Evolutionary conservation across 2,329 filamentous ascomycete species (phyloP), one percentile per base, ranked within the genome.

Genomic region (Stachybotrys chlorohalonatus): DNA sequence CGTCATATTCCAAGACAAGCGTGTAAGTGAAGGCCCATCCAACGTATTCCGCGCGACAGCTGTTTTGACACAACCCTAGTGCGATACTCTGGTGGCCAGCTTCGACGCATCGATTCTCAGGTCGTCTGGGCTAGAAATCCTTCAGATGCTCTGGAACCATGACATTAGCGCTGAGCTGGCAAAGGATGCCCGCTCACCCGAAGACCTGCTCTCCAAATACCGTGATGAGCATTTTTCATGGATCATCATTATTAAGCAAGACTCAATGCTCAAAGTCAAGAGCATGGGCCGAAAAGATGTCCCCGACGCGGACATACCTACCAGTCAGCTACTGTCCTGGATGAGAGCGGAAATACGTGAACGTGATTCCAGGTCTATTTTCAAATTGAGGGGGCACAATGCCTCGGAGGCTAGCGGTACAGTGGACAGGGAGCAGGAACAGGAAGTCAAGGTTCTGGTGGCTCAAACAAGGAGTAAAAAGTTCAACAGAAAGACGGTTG

Each of bases 141-240:
- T 96, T 8, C 84, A 87, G 55, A 82, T 81, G 31, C 79, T 99
- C 4, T 97, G 94, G 86, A 78, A 83, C 1, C 83, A 90, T 63
- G 87, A 89, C 55, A 89, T 97, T 66, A 93, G 86, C 57, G 90
- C 93, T 6, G 94, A 99, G 72, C 78, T 99, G 32, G 90, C 91
- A 6, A 82, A 85, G 31, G 89, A 95, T 65, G 82, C 88, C 1
- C 81, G 86, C 16, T 90, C 87, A 0, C 80, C 88, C 0, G 90
- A 96, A 74, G 89, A 94, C 58, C 75, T 96, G 11, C 76, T 90
- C 13, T 82, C 85, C 31, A 85, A 85, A 64, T 87, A 95, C 64
- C 80, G 87, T 13, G 87, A 91, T 55, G 87, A 90, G 60, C 79
- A 79, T 31, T 89, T 95, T 68, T 87, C 82, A 31, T 97, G 92